Evolutionary conservation across 345 rosid species (phyloP), one percentile per base, ranked within the genome.

Genomic region (Heritiera littoralis): DNA sequence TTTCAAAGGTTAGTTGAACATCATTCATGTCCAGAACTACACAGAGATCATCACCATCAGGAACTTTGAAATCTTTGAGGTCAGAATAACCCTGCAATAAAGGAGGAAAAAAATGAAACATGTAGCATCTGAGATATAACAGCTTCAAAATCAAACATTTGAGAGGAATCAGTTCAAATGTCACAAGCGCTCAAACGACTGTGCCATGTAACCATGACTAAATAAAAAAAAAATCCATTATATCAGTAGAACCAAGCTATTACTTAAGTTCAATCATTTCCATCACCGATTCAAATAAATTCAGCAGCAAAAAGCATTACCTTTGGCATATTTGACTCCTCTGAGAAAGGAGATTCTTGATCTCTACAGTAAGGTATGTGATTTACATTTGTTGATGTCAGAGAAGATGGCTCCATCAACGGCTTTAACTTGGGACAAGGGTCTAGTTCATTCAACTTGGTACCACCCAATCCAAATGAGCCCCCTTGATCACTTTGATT

Each of bases 1-100:
- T 84, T 52, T 84, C 93, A 60, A 88, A 85, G 75, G 80, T 78
- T 74, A 89, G 74, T 7, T 84, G 85, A n/a, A 89, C 85, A 83
- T 86, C 86, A 32, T 91, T 91, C 68, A 89, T 77, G 80, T 83
- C 85, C 35, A 90, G 80, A 79, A 82, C 87, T 80, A 84, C 89
- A 58, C 88, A 92, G 58, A 94, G 80, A 89, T 89, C 88, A 49
- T 86, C 90, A 30, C 83, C 83, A 69, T 87, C 90, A 11, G 76
- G 86, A 74, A 84, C 82, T 79, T 81, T 86, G 78, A 89, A 76
- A 75, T 80, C 84, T 77, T 86, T 87, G 20, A 87, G 71, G 43
- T 75, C 43, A 15, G 87, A 81, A 67, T 82, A 80, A n/a, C 52
- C 91, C 86, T 83, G 82, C 54, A 79, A 68, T 72, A 69, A 59